These are phyloP conservation scores for Myriosclerotinia scirpicola DNA, from an alignment of 2,329 filamentous ascomycete species.

Conservation along the genomic window DNA sequence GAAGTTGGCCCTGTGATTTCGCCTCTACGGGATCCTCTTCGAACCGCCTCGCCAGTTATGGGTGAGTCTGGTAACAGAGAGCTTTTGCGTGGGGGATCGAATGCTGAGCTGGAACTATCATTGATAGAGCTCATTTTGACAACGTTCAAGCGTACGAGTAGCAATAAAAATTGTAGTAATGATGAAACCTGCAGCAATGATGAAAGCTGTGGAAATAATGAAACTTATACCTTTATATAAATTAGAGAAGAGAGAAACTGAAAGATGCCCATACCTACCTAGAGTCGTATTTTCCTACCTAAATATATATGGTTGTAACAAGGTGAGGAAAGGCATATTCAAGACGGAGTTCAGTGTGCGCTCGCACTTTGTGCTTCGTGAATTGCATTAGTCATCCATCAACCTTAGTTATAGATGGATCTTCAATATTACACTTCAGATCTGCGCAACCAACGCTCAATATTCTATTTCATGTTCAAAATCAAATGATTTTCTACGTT, in stretches of 20 bases:
- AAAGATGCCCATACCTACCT: not conserved
- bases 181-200: not conserved
- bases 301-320: not conserved
- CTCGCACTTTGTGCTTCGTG: not conserved
- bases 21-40: conserved; percentile 10
- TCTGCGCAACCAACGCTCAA: too few relatives aligned
- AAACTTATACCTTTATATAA: not conserved
- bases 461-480: too few relatives aligned
- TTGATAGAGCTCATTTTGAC: not conserved
- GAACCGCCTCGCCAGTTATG: not conserved
- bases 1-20: conserved; percentile 8
- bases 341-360: conserved; percentile 17
- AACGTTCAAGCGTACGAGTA: not conserved
- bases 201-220: not conserved
- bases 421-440: too few relatives aligned
- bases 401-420: too few relatives aligned
- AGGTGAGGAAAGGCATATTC: not conserved
- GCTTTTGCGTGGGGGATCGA: not conserved
- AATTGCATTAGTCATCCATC: not conserved
- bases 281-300: not conserved
- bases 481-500: too few relatives aligned
- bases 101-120: not conserved
- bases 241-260: not conserved
- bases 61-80: not conserved
- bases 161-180: not conserved